These are phyloP conservation scores for Phylloporus arenicola DNA, from an alignment of 768 basidiomycete genomes.

Conservation along the genomic window DNA sequence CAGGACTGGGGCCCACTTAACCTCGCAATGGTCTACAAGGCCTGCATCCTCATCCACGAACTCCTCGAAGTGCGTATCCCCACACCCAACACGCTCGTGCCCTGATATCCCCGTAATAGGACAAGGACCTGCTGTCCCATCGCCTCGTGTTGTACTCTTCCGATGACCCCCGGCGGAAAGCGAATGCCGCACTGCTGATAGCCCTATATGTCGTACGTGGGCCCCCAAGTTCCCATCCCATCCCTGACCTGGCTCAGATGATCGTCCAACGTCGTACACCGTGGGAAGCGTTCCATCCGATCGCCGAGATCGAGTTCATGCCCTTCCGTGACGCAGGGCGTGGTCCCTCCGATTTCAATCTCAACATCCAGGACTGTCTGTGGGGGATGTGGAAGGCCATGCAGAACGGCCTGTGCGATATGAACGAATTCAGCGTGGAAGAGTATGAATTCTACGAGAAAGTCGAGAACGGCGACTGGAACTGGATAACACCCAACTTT, in stretches of 20 bases:
- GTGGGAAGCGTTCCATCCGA: slow-evolving; percentile 92
- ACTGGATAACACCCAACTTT: slow-evolving; percentile 88
- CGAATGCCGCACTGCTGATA: slow-evolving; percentile 92
- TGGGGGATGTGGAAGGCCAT: slow-evolving; percentile 87
- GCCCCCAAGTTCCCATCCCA: slow-evolving; percentile 2
- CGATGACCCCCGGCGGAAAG: slow-evolving; percentile 78
- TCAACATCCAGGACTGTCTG: slow-evolving; percentile 88
- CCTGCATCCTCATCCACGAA: slow-evolving; percentile 87
- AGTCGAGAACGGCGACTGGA: slow-evolving; percentile 94
- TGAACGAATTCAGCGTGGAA: slow-evolving; percentile 88
- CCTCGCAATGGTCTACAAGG: slow-evolving; percentile 89
- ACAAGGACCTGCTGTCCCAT: slow-evolving; percentile 65
- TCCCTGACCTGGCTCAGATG: slow-evolving; percentile 51
- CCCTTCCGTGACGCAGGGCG: slow-evolving; percentile 94
- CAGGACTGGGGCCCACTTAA: slow-evolving; percentile 94
- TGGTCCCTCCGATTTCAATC: slow-evolving; percentile 87
- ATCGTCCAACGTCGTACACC: slow-evolving; percentile 86
- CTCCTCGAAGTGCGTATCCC: slow-evolving; percentile 63
- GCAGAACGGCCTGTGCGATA: slow-evolving; percentile 88
- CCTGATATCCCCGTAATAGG: slow-evolving; percentile 41
- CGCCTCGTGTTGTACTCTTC: slow-evolving; percentile 86
- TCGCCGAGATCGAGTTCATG: slow-evolving; percentile 89
- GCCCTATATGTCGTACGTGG: slow-evolving; percentile 82
- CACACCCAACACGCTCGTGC: slow-evolving; percentile 17
- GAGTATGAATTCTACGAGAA: slow-evolving; percentile 95